Percentiles rank a stretch among this genome's conserved stretches.
Conservation (phyloP, 1,139 yeast species). For the Geotrichum cucujoidarum region DNA sequence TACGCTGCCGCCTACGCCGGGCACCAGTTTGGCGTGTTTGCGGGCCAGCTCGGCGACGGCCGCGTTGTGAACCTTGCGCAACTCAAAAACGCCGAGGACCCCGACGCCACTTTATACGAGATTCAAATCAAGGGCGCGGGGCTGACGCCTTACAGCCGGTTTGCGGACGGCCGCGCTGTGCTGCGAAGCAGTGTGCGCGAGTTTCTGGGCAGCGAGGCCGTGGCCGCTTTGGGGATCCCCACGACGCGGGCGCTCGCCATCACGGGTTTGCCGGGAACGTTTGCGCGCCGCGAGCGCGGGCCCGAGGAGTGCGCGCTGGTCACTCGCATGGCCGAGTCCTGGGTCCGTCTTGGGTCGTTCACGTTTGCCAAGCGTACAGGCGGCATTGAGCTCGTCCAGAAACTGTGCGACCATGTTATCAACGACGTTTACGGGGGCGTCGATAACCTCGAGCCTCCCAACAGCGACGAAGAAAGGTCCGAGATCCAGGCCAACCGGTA, state of each 20-base stretch:
- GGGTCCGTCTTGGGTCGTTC: constrained; percentile 89
- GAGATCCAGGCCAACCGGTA: constrained; percentile 42
- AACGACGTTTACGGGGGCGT: constrained; percentile 52
- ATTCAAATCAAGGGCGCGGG: constrained; percentile 91
- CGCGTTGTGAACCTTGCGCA: constrained; percentile 81
- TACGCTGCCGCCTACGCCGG: constrained; percentile 94
- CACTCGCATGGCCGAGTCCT: constrained; percentile 73
- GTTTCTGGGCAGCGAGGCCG: constrained; percentile 76
- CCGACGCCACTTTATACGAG: constrained; percentile 46
- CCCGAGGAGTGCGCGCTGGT: constrained; percentile 84
- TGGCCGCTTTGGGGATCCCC: constrained; percentile 79
- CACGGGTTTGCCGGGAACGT: constrained; percentile 65
- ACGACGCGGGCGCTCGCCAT: constrained; percentile 78
- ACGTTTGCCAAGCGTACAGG: constrained; percentile 75
- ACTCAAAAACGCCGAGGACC: constrained; percentile 38
- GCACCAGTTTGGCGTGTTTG: constrained; percentile 92
- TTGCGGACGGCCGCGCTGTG: constrained; percentile 96
- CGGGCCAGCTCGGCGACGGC: constrained; percentile 97
- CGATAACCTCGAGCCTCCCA: constrained; percentile 33
- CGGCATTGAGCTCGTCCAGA: constrained; percentile 57
- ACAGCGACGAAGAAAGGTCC: constrained; percentile 8
- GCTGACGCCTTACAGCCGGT: constrained; percentile 81
- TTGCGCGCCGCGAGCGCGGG: constrained; percentile 59
- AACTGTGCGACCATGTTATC: constrained; percentile 69
- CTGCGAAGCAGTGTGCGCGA: constrained; percentile 83